Conservation (phyloP, 495 filamentous ascomycete genomes). For the Aspergillus sclerotioniger region DNA sequence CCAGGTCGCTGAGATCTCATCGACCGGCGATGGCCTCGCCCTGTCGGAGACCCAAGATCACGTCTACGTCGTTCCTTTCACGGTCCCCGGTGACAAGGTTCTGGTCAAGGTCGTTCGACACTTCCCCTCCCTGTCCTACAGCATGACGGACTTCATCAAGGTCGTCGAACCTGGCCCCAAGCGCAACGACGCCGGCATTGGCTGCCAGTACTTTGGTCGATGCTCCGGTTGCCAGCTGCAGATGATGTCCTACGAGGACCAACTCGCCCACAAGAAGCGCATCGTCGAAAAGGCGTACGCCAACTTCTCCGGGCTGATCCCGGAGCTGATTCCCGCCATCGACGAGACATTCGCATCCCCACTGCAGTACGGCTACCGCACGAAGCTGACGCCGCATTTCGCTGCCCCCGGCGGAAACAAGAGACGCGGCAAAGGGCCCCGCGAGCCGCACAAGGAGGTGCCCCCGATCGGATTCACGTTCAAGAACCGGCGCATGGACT, state of each 20-base stretch:
- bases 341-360: slow-evolving; percentile 86
- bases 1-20: slow-evolving; percentile 71
- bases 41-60: slow-evolving; percentile 60
- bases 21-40: slow-evolving; percentile 87
- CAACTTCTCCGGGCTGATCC: slow-evolving; percentile 80
- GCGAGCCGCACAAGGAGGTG: slow-evolving; percentile 44
- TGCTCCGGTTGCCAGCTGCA: slow-evolving; percentile 97
- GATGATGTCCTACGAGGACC: slow-evolving; percentile 87
- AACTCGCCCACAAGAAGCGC: slow-evolving; percentile 77
- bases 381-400: slow-evolving; percentile 95
- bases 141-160: slow-evolving; percentile 74
- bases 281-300: slow-evolving; percentile 89
- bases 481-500: slow-evolving; percentile 66
- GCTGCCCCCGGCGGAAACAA: slow-evolving; percentile 53
- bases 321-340: slow-evolving; percentile 72
- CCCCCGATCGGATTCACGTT: slow-evolving; percentile 89
- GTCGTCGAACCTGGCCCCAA: slow-evolving; percentile 69
- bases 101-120: slow-evolving; percentile 77
- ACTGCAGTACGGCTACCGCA: slow-evolving; percentile 87
- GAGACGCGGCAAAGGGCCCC: slow-evolving; percentile 34
- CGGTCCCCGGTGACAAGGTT: slow-evolving; percentile 78
- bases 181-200: slow-evolving; percentile 72
- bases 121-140: slow-evolving; percentile 57
- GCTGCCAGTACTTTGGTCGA: slow-evolving; percentile 79
- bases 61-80: slow-evolving; percentile 88